phyloP scores from a whole-genome alignment of 441 rosid genomes.

The Brassica balearica region DNA sequence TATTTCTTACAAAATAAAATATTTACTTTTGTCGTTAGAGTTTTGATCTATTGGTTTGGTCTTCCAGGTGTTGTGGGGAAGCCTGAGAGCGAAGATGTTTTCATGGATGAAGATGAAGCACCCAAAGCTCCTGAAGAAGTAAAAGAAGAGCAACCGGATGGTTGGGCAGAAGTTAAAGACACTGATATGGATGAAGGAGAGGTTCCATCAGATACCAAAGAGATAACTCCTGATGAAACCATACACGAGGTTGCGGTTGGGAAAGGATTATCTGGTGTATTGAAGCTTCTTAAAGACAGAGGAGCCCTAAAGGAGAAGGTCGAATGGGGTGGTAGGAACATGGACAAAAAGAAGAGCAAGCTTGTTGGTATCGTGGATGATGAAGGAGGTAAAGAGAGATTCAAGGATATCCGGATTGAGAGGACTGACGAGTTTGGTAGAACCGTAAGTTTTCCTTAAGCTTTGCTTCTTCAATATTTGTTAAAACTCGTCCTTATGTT shows the following conservation, averaged over 20 bases:
- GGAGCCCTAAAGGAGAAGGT: slow-evolving; percentile 89
- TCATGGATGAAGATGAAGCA: slow-evolving; percentile 93
- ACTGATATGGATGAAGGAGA: slow-evolving; percentile 54
- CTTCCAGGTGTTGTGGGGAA: slow-evolving; percentile 68
- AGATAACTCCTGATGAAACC: slow-evolving; percentile 75
- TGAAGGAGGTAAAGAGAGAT: slow-evolving; percentile 55
- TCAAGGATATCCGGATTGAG: slow-evolving; percentile 84
- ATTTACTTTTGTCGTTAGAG: neutral
- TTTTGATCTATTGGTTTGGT: slow-evolving; percentile 39
- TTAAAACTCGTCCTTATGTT: slow-evolving; percentile 5
- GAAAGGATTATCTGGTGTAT: slow-evolving; percentile 87
- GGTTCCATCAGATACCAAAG: slow-evolving; percentile 60
- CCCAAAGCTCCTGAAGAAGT: slow-evolving; percentile 61
- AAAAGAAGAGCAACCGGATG: slow-evolving; percentile 63
- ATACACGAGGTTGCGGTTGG: slow-evolving; percentile 93
- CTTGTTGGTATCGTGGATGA: slow-evolving; percentile 80
- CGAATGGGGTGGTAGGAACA: slow-evolving; percentile 99
- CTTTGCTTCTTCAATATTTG: slow-evolving; percentile 9
- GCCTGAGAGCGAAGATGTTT: slow-evolving; percentile 80
- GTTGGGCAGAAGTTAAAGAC: slow-evolving; percentile 70
- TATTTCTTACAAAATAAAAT: neutral
- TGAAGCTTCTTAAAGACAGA: slow-evolving; percentile 86
- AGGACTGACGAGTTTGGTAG: slow-evolving; percentile 98
- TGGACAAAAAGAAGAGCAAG: slow-evolving; percentile 99
- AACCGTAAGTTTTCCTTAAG: slow-evolving; percentile 69